Conservation (phyloP, 768 basidiomycete genomes). For the Psilocybe subaeruginosa region DNA sequence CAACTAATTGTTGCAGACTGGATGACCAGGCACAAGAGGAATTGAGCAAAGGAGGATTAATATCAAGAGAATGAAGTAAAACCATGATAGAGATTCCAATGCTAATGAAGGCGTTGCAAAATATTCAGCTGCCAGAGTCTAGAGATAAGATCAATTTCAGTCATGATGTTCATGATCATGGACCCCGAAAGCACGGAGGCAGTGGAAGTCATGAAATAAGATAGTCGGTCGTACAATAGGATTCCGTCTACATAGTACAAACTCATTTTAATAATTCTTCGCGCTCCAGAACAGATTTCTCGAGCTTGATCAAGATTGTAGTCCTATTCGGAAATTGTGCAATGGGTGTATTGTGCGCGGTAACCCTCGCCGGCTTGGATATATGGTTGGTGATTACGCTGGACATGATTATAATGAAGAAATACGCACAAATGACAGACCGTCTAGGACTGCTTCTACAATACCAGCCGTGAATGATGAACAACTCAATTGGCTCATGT, state of each 20-base stretch:
- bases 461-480: constrained; percentile 98
- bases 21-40: constrained; percentile 85
- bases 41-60: constrained; percentile 74
- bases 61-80: constrained; percentile 52
- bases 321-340: constrained; percentile 81
- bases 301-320: constrained; percentile 97
- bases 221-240: background rate
- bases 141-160: constrained; percentile 3
- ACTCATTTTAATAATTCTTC: constrained; percentile 86
- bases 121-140: background rate
- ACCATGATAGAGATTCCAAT: constrained; percentile 45
- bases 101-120: background rate
- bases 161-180: background rate
- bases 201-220: constrained; percentile 2
- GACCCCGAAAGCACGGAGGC: constrained; percentile 3
- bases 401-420: background rate
- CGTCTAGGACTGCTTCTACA: constrained; percentile 95
- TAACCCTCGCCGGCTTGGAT: constrained; percentile 89
- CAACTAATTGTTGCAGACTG: constrained; percentile 60
- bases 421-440: constrained; percentile 86
- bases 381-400: constrained; percentile 10
- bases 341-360: constrained; percentile 91
- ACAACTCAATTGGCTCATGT: constrained; percentile 92
- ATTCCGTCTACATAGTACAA: constrained; percentile 6
- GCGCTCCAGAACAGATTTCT: constrained; percentile 89